Evolutionary conservation across 176 grass and related monocot genomes (phyloP).

Genomic region (Tuctoria greenei): DNA sequence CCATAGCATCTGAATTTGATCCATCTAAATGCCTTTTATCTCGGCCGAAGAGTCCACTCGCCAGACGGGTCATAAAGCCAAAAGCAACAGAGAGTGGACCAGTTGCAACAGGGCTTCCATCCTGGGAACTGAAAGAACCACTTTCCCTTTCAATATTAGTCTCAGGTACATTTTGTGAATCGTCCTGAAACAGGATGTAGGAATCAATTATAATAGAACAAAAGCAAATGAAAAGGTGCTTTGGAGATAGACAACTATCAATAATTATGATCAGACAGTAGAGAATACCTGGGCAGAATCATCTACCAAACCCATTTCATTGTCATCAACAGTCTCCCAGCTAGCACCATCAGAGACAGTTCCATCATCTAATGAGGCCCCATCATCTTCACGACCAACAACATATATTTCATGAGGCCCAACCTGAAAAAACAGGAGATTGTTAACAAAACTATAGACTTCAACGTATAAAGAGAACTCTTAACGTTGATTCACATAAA

Average conservation of each 20-base stretch:
- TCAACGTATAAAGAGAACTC: no score
- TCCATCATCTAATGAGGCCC: conserved; percentile 65
- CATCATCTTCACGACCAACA: conserved; percentile 87
- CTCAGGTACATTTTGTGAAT: conserved; percentile 30
- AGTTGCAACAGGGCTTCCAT: conserved; percentile 50
- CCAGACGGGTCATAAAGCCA: conserved; percentile 67
- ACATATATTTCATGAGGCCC: conserved; percentile 87
- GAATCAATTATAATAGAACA: conserved; percentile 20
- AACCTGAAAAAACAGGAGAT: conserved; percentile 61
- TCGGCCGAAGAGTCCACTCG: conserved; percentile 73
- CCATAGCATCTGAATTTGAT: conserved; percentile 55
- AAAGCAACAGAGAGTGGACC: conserved; percentile 75
- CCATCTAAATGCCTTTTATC: conserved; percentile 70
- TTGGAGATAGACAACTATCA: background rate
- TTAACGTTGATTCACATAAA: no score
- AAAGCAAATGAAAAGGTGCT: conserved; percentile 19
- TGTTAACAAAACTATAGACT: conserved; percentile 25
- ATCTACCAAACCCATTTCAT: conserved; percentile 68
- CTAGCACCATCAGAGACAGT: conserved; percentile 63
- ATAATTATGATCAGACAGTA: conserved; percentile 3
- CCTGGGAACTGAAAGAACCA: conserved; percentile 39
- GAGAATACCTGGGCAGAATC: conserved; percentile 60
- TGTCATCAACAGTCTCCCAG: conserved; percentile 96
- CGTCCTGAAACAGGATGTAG: conserved; percentile 37
- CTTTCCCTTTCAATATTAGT: conserved; percentile 45